Evolutionary conservation across 2,329 filamentous ascomycete species (phyloP).

Genomic region (Colletotrichum lini): DNA sequence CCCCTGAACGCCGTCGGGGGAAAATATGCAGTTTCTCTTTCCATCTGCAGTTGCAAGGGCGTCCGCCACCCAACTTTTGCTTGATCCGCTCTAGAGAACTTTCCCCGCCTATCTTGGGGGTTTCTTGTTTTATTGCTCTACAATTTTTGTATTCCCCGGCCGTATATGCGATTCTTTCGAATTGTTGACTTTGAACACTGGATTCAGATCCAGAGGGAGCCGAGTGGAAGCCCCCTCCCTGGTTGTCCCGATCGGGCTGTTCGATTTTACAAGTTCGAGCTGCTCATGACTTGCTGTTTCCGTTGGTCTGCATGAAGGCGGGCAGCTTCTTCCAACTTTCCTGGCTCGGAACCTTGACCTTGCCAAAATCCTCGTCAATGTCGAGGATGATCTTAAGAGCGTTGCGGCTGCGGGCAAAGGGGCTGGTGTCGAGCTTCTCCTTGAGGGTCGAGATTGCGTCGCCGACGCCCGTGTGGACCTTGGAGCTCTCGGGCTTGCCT

Average conservation of each 20-base stretch:
- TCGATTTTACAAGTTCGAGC: not conserved
- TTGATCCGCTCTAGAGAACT: slow-evolving; percentile 16
- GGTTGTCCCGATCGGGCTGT: not conserved
- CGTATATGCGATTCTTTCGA: slow-evolving; percentile 32
- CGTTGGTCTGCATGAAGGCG: slow-evolving; percentile 55
- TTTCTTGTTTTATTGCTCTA: slow-evolving; percentile 27
- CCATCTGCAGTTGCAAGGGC: slow-evolving; percentile 4
- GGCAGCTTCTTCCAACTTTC: slow-evolving; percentile 69
- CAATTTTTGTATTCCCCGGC: slow-evolving; percentile 26
- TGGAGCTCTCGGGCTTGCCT: slow-evolving; percentile 69
- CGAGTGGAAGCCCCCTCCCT: not conserved
- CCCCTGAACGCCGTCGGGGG: slow-evolving; percentile 38
- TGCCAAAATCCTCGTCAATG: slow-evolving; percentile 93
- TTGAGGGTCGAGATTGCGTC: slow-evolving; percentile 75
- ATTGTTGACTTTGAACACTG: slow-evolving; percentile 19
- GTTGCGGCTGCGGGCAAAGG: slow-evolving; percentile 80
- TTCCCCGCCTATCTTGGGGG: slow-evolving; percentile 21
- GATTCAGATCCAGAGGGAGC: slow-evolving; percentile 1
- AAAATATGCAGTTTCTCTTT: slow-evolving; percentile 32
- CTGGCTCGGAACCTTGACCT: slow-evolving; percentile 72
- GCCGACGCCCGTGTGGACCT: slow-evolving; percentile 70
- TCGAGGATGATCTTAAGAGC: slow-evolving; percentile 96
- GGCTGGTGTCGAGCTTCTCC: slow-evolving; percentile 70
- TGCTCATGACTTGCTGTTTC: slow-evolving; percentile 19
- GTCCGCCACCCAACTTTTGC: slow-evolving; percentile 28